Evolutionary conservation across 345 rosid species (phyloP), one percentile per base, ranked within the genome.

Genomic region (Melastoma malabathricum): DNA sequence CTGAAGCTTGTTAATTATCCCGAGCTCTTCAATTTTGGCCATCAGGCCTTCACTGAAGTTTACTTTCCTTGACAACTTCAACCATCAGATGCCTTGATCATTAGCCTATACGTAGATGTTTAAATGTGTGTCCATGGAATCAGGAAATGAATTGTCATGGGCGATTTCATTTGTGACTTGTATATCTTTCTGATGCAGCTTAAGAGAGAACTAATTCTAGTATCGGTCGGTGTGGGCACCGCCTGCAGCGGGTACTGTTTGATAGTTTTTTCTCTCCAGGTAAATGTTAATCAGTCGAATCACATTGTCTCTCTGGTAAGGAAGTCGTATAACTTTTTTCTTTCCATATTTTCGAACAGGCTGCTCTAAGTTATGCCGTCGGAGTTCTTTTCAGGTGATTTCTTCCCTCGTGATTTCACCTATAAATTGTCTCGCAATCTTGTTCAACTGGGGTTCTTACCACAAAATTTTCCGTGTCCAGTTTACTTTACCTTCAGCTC

Each of bases 401-500:
- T 34, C 2, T 12, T 34, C 41, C 41, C 41, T 34, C 12, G 12
- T 12, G 12, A 12, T 2, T 34, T 34, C 41, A 5, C 41, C 41
- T 34, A 6, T 6, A 34, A 34, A 2, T 34, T 34, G 12, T 34
- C 41, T 34, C 12, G 1, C 12, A 1, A 8, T 2, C 41, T 34
- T 34, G 12, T 34, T 34, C 12, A 34, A 12, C 13, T 31, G 46
- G 50, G 20, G 49, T 46, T 51, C 19, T 56, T 77, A 54, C 79
- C 62, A 55, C 34, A 57, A 50, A 51, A 51, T 62, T 19, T 56
- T 60, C 66, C 71, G 64, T 52, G 59, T 70, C 71, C 96, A 90
- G 98, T 77, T 90, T 85, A 75, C 68, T 92, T 64, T 92, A 92
- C 75, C 86, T 92, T 63, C 95, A 80, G 78, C 98, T 90, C 61